Base-by-base conservation (phyloP, 345 rosid species). In the Acer negundo region DNA sequence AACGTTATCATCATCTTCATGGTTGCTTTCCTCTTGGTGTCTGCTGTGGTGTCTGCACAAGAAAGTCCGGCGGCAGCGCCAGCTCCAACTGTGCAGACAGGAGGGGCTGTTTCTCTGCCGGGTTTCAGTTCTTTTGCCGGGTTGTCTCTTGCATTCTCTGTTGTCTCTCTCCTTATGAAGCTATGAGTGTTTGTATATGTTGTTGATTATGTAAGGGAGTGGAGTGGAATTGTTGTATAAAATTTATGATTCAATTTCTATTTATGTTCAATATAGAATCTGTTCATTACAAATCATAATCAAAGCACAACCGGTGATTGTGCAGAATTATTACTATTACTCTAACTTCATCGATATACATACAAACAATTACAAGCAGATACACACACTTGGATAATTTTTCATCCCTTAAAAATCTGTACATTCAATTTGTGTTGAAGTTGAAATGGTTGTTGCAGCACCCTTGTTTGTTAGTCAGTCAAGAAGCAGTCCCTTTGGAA, bases 401-500 rank as follows among this genome's bases (percentile, higher is more conserved):
- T 53, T 4, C 38, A 12, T 53, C 73, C 67, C 4, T 10, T 20
- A 31, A 72, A 10, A 67, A 22, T 61, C 24, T 67, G 44, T 49
- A 17, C 44, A 26, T 62, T 70, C 7, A 23, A 40, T 70, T 17
- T 4, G 24, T 26, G n/a, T 2, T 22, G 38, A 73, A 2, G 67
- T 66, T 31, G 58, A 2, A 44, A 62, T 35, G 70, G n/a, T 47
- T 35, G 62, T 62, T 42, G 46, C 6, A 38, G 73, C 56, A 67
- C 69, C 49, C 20, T 35, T 44, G 35, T 71, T 35, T 35, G 38
- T 35, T 4, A 35, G 38, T 35, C 75, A 75, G 4, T 85, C 83
- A 94, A 78, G 95, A 92, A 70, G 96, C 95, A 75, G 92, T 85
- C 8, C 92, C 96, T 74, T 80, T 78, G 28, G 90, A 82, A 23